Evolutionary conservation across 768 basidiomycete species (phyloP).

Genomic region (Boletus barrowsii): DNA sequence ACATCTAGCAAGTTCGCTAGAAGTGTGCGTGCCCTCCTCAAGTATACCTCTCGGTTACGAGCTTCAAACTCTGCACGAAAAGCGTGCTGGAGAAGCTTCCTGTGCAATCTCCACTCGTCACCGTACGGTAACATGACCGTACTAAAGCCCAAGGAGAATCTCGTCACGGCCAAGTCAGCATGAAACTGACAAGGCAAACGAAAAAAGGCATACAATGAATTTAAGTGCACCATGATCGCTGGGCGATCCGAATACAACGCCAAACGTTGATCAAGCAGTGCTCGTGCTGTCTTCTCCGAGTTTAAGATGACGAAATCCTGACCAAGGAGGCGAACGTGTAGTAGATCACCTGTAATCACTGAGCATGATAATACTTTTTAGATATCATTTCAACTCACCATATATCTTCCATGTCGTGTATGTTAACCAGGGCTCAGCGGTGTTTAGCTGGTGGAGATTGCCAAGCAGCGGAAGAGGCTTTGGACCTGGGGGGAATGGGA

Average conservation of each 20-base stretch:
- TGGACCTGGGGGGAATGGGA: conserved; percentile 31
- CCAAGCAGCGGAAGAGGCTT: conserved; percentile 30
- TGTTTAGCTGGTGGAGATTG: conserved; percentile 26
- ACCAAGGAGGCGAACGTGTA: conserved; percentile 21
- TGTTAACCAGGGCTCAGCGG: conserved; percentile 31
- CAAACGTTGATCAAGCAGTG: conserved; percentile 27
- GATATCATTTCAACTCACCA: conserved; percentile 14
- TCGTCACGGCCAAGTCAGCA: conserved; percentile 1
- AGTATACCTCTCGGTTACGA: conserved; percentile 20
- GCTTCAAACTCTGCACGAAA: conserved; percentile 22
- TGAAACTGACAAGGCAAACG: neutral
- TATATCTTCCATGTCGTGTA: conserved; percentile 35
- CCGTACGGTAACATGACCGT: conserved; percentile 29
- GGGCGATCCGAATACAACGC: conserved; percentile 29
- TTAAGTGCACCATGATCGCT: conserved; percentile 8
- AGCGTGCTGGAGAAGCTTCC: conserved; percentile 29
- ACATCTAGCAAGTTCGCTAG: conserved; percentile 20
- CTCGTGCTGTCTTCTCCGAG: conserved; percentile 27
- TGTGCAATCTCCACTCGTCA: conserved; percentile 30
- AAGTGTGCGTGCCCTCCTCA: conserved; percentile 18
- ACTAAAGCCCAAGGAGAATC: conserved; percentile 28
- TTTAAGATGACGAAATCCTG: conserved; percentile 27
- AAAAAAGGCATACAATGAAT: conserved; percentile 11
- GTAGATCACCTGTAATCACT: conserved; percentile 16
- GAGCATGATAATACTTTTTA: neutral